A percentile compares a stretch with the other conserved stretches of the same genome.
These are phyloP conservation scores for Acorus gramineus DNA, from an alignment of 106 monocot species.

Conservation along the genomic window DNA sequence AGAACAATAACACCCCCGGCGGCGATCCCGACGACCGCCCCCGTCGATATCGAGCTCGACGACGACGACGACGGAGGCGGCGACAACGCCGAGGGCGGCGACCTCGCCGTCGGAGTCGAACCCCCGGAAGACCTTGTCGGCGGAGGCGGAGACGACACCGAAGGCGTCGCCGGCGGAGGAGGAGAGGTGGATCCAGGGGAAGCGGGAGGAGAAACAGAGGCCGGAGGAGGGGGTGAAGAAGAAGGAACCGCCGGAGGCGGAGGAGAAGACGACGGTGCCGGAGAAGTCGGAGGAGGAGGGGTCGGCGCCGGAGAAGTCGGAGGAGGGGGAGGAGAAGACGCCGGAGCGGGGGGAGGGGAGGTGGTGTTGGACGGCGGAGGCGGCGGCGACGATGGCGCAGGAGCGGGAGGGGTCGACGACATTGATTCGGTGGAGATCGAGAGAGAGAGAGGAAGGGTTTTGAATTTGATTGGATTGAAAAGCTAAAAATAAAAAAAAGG, in stretches of 20 bases:
- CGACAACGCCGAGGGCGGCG: constrained; percentile 3
- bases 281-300: too few species aligned
- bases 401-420: too few species aligned
- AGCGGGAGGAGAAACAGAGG: neutral
- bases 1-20: constrained; percentile 29
- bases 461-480: too few species aligned
- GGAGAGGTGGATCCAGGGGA: neutral
- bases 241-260: neutral
- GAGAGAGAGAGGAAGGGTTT: too few species aligned
- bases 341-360: neutral
- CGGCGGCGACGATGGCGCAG: neutral
- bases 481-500: too few species aligned
- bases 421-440: too few species aligned
- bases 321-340: neutral
- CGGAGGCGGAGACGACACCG: neutral
- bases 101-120: neutral
- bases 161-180: neutral
- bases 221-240: neutral
- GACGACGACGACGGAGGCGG: constrained; percentile 12
- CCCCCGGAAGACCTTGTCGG: constrained; percentile 3
- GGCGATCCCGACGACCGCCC: constrained; percentile 28
- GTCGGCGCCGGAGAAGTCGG: neutral
- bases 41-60: constrained; percentile 16
- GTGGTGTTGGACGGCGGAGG: neutral
- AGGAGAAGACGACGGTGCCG: too few species aligned